Evolutionary conservation across 2,329 filamentous ascomycete genomes (phyloP).

Genomic region (Eurotiales sp.): DNA sequence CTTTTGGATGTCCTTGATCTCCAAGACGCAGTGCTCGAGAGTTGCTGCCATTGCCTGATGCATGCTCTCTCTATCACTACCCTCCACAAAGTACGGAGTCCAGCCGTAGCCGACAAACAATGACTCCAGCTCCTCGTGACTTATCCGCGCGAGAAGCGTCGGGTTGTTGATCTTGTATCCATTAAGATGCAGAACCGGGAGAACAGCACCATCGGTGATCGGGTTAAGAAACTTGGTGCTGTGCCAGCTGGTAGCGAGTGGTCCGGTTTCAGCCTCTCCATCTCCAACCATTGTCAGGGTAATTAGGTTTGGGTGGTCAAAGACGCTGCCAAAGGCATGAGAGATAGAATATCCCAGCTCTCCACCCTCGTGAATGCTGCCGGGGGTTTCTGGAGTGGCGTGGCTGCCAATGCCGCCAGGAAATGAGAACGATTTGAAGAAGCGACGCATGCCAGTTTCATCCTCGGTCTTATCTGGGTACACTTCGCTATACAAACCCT

Average conservation of each 20-base stretch:
- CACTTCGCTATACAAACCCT: slow-evolving; percentile 72
- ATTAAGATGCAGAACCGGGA: slow-evolving; percentile 74
- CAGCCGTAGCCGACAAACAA: slow-evolving; percentile 73
- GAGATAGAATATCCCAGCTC: slow-evolving; percentile 79
- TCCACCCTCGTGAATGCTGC: slow-evolving; percentile 73
- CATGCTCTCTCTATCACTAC: slow-evolving; percentile 69
- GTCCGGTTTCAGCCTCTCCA: slow-evolving; percentile 76
- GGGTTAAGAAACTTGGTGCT: slow-evolving; percentile 80
- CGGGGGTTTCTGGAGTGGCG: slow-evolving; percentile 74
- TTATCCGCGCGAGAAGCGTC: slow-evolving; percentile 68
- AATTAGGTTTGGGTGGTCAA: slow-evolving; percentile 70
- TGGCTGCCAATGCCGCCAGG: slow-evolving; percentile 75
- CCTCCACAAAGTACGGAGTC: slow-evolving; percentile 77
- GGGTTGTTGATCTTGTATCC: slow-evolving; percentile 85
- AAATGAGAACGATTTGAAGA: slow-evolving; percentile 82
- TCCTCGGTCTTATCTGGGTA: slow-evolving; percentile 71
- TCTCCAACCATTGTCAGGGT: slow-evolving; percentile 75
- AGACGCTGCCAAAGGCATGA: slow-evolving; percentile 73
- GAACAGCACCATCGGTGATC: slow-evolving; percentile 70
- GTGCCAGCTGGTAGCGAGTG: slow-evolving; percentile 75
- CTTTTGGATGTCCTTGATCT: slow-evolving; percentile 68
- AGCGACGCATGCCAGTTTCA: slow-evolving; percentile 64
- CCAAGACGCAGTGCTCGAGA: slow-evolving; percentile 65
- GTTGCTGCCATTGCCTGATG: slow-evolving; percentile 79
- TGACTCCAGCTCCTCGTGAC: slow-evolving; percentile 66